Conservation (phyloP, 1,284 basidiomycete genomes). For the Leccinum griseonigrum region DNA sequence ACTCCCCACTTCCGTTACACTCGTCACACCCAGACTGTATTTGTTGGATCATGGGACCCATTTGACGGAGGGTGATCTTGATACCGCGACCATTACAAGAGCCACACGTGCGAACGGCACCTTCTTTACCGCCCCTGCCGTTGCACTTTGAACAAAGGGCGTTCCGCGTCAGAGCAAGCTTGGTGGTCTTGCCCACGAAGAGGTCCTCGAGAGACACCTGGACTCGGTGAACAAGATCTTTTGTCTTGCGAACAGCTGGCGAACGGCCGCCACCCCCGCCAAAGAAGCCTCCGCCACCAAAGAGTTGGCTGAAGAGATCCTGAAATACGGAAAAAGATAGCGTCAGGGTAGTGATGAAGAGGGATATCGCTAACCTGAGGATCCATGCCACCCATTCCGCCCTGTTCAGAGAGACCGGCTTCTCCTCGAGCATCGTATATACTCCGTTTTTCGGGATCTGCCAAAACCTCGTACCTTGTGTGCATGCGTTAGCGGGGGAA, state of each 20-base stretch:
- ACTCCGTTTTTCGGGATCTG: conserved; percentile 82
- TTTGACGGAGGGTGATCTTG: conserved; percentile 90
- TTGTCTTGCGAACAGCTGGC: conserved; percentile 92
- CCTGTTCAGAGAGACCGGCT: conserved; percentile 85
- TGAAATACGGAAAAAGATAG: conserved; percentile 34
- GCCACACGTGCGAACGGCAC: conserved; percentile 82
- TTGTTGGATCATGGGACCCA: conserved; percentile 99
- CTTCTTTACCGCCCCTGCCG: conserved; percentile 97
- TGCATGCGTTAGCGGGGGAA: conserved; percentile 9
- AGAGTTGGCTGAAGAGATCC: conserved; percentile 98
- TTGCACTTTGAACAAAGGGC: conserved; percentile 92
- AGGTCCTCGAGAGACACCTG: conserved; percentile 96
- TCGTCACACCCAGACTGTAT: conserved; percentile 95
- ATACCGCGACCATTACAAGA: conserved; percentile 90
- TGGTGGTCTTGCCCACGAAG: conserved; percentile 98
- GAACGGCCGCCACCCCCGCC: conserved; percentile 61
- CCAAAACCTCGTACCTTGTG: conserved; percentile 87
- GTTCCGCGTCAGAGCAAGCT: conserved; percentile 95
- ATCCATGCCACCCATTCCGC: conserved; percentile 95
- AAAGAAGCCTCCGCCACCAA: conserved; percentile 58
- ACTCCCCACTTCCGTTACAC: conserved; percentile 89
- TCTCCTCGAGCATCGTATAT: conserved; percentile 94
- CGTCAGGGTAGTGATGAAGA: background rate
- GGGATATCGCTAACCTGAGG: conserved; percentile 60
- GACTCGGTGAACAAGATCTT: conserved; percentile 97